Base-by-base conservation (phyloP, 2,329 filamentous ascomycete species). In the Clonostachys byssicola region DNA sequence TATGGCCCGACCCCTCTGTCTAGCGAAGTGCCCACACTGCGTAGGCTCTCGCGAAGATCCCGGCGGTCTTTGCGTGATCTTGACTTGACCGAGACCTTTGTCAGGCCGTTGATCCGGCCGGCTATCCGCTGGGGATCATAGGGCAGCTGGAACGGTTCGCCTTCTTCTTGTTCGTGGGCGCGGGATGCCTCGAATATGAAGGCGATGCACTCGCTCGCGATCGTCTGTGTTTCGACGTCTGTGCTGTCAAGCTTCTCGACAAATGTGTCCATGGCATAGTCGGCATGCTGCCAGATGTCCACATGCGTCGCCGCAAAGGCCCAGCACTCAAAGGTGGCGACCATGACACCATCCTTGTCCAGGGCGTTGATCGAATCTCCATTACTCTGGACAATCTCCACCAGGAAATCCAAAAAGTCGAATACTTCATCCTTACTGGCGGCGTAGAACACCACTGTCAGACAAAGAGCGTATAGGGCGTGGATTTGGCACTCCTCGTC, bases 161-260 rank as follows among this genome's bases (percentile, higher is more conserved):
- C 75, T 2, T 69, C 74, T 49, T 74, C 71, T 18, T 72, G 67
- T 51, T 79, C 72, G 48, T 75, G 66, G 12, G 68, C 65, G 34
- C 75, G 71, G 4, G 73, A 72, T 51, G 87, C 86, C 64, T 96
- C 91, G 57, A 89, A 92, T 12, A 95, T 73, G 10, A 95, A 73
- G 1, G 90, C 90, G 49, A 95, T 91, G 62, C 89, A 89, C 59
- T 86, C 81, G 5, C 86, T 89, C 0, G 89, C 86, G 5, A 86
- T 82, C 42, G 89, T 82, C 58, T 94, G 89, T 1, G 95, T 88
- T 9, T 78, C 72, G 1, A 83, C 72, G 49, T 90, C 84, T 34
- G 75, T 75, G 61, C 87, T 90, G 50, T 92, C 84, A 16, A 96
- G 84, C 65, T 95, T 91, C 43, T 95, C 90, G 40, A 89, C 83